phyloP scores from a whole-genome alignment of 139 green algal genomes.

The Chlamydomonas sphaeroides region DNA sequence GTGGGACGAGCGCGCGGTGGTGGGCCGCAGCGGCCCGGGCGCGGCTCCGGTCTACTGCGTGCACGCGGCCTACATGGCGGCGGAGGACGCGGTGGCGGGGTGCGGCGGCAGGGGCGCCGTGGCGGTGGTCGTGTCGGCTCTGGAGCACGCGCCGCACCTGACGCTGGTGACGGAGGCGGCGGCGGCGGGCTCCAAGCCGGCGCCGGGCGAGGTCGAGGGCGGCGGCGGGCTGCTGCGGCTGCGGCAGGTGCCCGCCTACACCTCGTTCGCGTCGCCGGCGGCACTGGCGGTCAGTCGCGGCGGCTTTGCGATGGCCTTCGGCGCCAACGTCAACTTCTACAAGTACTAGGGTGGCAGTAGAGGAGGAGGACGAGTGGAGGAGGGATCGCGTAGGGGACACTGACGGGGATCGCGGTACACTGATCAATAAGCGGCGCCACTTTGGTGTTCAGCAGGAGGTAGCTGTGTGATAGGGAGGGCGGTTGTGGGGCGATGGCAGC shows the following conservation, averaged over 20 bases:
- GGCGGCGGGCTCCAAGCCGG: not conserved
- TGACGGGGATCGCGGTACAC: too few relatives aligned
- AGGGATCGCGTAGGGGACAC: not conserved
- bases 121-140: conserved; percentile 22
- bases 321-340: conserved; percentile 23
- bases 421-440: too few relatives aligned
- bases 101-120: not conserved
- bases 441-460: too few relatives aligned
- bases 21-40: not conserved
- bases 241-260: conserved; percentile 26
- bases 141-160: conserved; percentile 39
- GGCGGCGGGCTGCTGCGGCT: conserved; percentile 14
- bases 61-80: conserved; percentile 34
- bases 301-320: conserved; percentile 19
- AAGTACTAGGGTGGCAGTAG: not conserved
- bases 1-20: not conserved
- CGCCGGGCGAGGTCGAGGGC: not conserved
- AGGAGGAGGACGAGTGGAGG: not conserved
- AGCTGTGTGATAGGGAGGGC: too few relatives aligned
- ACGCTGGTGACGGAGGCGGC: conserved; percentile 25
- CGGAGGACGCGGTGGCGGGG: not conserved
- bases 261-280: conserved; percentile 18
- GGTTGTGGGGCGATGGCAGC: too few relatives aligned
- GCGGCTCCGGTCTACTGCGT: conserved; percentile 2
- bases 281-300: not conserved